Evolutionary conservation across 1,284 basidiomycete species (phyloP).

Genomic region (Blastosporella zonata): DNA sequence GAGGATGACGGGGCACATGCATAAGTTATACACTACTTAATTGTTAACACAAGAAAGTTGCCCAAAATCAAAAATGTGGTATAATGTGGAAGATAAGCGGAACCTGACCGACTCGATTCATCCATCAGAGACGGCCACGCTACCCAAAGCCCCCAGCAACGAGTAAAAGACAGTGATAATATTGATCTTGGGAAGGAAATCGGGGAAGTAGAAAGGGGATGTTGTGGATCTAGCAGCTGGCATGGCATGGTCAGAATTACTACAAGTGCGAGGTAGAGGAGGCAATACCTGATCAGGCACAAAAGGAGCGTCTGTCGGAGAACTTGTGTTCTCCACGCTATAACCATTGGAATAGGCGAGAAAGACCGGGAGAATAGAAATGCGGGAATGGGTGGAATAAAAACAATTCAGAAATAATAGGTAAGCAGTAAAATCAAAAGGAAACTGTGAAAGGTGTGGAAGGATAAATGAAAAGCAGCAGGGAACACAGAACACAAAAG

Average conservation of each 20-base stretch:
- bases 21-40: not conserved
- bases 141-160: conserved; percentile 9
- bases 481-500: too few species aligned
- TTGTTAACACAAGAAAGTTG: too few species aligned
- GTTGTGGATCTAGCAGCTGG: too few species aligned
- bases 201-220: too few species aligned
- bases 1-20: conserved; percentile 3
- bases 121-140: not conserved
- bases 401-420: not conserved
- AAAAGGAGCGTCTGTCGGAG: conserved; percentile 19
- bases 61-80: too few species aligned
- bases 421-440: not conserved
- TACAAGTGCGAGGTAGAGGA: not conserved
- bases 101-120: not conserved
- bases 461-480: too few species aligned
- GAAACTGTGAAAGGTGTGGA: not conserved
- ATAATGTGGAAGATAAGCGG: conserved; percentile 12
- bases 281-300: conserved; percentile 1
- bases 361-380: not conserved
- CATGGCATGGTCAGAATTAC: too few species aligned
- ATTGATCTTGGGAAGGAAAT: not conserved
- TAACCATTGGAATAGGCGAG: conserved; percentile 4
- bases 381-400: not conserved
- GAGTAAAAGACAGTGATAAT: not conserved
- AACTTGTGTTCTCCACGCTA: conserved; percentile 11